Evolutionary conservation across 805 yeast genomes (phyloP).

Genomic region (Ogataea pilisensis): DNA sequence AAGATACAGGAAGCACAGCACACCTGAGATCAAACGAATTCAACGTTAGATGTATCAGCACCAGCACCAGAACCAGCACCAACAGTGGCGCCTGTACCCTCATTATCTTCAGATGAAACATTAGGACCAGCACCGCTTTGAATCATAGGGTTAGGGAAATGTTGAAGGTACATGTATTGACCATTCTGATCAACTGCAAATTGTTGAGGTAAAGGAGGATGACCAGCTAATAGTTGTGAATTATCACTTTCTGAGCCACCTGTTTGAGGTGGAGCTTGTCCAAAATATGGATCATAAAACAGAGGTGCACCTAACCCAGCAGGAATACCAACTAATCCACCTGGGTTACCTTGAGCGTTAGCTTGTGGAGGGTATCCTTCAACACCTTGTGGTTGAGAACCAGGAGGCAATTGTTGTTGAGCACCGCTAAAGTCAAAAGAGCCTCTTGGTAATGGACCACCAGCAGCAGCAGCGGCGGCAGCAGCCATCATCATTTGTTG

Average conservation of each 20-base stretch:
- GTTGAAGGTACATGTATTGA: slow-evolving; percentile 27
- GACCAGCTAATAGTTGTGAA: slow-evolving; percentile 5
- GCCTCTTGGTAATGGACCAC: slow-evolving; percentile 19
- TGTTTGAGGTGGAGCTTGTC: slow-evolving; percentile 17
- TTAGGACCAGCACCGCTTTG: slow-evolving; percentile 5
- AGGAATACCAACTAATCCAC: slow-evolving; percentile 25
- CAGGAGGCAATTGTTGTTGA: slow-evolving; percentile 14
- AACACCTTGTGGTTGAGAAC: slow-evolving; percentile 14
- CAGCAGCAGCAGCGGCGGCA: slow-evolving; percentile 1
- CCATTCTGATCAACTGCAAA: slow-evolving; percentile 27
- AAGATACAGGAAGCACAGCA: not conserved
- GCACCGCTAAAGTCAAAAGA: slow-evolving; percentile 21
- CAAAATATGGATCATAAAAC: slow-evolving; percentile 32
- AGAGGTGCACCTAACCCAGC: slow-evolving; percentile 28
- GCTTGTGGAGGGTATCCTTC: slow-evolving; percentile 15
- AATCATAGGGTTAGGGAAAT: slow-evolving; percentile 20
- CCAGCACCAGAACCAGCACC: slow-evolving; percentile 2
- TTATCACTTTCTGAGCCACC: slow-evolving; percentile 6
- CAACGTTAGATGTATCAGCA: slow-evolving; percentile 3
- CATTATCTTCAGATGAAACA: slow-evolving; percentile 2
- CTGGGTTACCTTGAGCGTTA: slow-evolving; percentile 20
- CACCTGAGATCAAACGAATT: slow-evolving; percentile 1
- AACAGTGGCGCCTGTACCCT: not conserved
- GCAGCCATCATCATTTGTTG: slow-evolving; percentile 19
- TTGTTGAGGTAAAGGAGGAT: slow-evolving; percentile 17